Evolutionary conservation across 441 rosid species (phyloP), one percentile per base, ranked within the genome.

Genomic region (Arabidopsis lyrata): DNA sequence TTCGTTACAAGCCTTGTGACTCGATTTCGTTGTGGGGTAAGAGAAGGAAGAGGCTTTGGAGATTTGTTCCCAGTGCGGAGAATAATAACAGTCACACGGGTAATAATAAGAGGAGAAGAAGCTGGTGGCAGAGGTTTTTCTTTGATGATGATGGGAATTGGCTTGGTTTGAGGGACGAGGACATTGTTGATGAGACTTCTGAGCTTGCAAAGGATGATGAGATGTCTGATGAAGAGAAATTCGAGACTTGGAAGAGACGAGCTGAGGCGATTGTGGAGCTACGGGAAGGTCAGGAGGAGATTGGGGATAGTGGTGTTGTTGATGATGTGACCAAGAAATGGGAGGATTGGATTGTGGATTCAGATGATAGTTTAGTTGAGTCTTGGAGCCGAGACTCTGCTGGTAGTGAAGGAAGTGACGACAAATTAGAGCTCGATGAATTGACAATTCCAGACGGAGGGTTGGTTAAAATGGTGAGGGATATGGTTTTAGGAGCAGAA

Each of bases 281-380:
- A 85, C 89, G 96, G 79, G 97, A 92, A 83, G 87, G 95, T 24
- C 92, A 88, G 78, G 91, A 89, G 68, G 92, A 84, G 49, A 80
- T 82, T 87, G 79, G 76, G 83, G 85, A 85, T 79, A 49, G 29
- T 36, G 49, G 5, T 58, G 62, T 20, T 55, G 55, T 9, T 24
- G 29, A 0, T 49, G 88, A 87, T 85, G 96, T 84, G 81, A 83
- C 88, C 32, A 81, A 93, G 72, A 85, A 84, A 65, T 95, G 99
- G 99, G 98, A 95, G 85, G 97, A 95, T 63, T 95, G 99, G 99
- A 82, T 95, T 69, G 83, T 84, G 64, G 90, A 85, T 61, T 87
- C 85, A 41, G 81, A 74, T 67, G 86, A 78, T 22, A 63, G 70
- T 68, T 81, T 67, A 38, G 47, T 81, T 64, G 81, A 81, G 42